phyloP scores from a whole-genome alignment of 169 alveolate species.

The Plasmodium fragile region DNA sequence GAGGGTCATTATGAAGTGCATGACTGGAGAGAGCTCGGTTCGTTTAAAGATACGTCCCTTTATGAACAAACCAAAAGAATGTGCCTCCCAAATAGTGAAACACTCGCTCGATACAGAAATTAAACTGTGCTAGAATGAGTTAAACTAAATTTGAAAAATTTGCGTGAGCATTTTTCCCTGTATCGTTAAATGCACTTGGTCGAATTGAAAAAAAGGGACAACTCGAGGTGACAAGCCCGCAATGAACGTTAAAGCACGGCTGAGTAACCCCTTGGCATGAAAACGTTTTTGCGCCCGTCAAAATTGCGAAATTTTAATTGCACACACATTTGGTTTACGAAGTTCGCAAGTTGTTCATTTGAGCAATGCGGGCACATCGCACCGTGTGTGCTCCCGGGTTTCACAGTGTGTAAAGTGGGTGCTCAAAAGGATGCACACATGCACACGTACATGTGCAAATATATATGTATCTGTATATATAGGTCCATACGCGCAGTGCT shows the following conservation, averaged over 20 bases:
- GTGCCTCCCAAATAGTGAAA: neutral
- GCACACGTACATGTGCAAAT: neutral
- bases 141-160: neutral
- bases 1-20: neutral
- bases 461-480: neutral
- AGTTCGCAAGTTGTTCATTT: neutral
- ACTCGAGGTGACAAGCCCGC: neutral
- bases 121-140: neutral
- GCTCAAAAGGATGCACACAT: neutral
- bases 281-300: neutral
- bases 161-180: neutral
- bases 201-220: neutral
- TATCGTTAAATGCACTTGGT: neutral
- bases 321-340: conserved; percentile 19
- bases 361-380: neutral
- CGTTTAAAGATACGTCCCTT: neutral
- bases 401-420: neutral
- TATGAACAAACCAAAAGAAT: neutral
- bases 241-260: neutral
- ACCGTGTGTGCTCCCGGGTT: neutral
- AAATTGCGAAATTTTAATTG: neutral
- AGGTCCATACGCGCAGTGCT: neutral
- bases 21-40: neutral
- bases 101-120: neutral
- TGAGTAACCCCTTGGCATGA: neutral